Evolutionary conservation across 352 stramenopile species (phyloP), one percentile per base, ranked within the genome.

Genomic region (Elongisporangium anandrum): DNA sequence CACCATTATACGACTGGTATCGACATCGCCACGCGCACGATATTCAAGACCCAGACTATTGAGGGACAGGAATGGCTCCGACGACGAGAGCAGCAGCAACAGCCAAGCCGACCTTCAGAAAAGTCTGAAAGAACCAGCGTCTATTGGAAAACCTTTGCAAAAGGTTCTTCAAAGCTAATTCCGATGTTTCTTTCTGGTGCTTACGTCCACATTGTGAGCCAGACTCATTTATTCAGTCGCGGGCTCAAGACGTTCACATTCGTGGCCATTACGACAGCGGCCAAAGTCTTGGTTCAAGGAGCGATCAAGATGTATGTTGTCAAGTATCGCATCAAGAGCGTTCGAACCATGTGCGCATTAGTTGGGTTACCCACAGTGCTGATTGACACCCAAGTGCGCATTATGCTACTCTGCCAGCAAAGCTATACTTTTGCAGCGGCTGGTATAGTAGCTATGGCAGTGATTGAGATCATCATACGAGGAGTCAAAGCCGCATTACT

Each of bases 361-460:
- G 66, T 85, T 1, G 74, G 53, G 1, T 38, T 81, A 0, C 71
- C 71, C 3, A 77, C 72, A 4, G 68, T 81, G 6, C 47, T 85
- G 22, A 73, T 85, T 39, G 70, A 85, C 57, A 81, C 72, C 8
- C 72, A 85, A 53, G 50, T 73, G 4, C 68, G 72, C 45, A 69
- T 85, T 4, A 57, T 74, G 17, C 45, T 85, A 19, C 57, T 76
- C n/a, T 64, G 69, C 3, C 63, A 62, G 22, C 51, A 68, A 21
- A 71, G 62, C 17, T 62, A 59, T 12, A 24, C 51, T 13, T 59
- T 73, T 34, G 67, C 67, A 12, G 58, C 69, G 1, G 49, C 23
- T 10, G 72, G 67, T 45, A 64, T 63, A 0, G 60, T 79, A 19
- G 70, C 54, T 0, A 67, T 81, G 64, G 65, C 69, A 0, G 22